These are phyloP conservation scores for Letharia lupina DNA, from an alignment of 495 filamentous ascomycete species.

Conservation along the genomic window DNA sequence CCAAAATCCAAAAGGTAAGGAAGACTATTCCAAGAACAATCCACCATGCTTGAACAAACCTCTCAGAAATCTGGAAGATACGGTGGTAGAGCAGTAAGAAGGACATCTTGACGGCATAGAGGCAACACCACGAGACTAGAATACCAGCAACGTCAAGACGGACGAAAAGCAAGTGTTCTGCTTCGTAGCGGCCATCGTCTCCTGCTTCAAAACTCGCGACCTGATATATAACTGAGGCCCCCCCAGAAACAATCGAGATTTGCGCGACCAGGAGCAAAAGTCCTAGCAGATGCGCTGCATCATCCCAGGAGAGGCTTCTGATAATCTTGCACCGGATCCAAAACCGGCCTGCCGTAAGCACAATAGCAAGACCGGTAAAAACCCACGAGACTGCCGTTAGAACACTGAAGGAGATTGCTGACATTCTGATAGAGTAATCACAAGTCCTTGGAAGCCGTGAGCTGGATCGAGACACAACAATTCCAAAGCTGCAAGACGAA, in stretches of 20 bases:
- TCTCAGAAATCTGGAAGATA: background rate
- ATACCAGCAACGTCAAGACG: background rate
- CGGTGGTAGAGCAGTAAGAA: slow-evolving; percentile 3
- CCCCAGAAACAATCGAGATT: slow-evolving; percentile 1
- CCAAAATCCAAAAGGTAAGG: background rate
- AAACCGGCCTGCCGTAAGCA: slow-evolving; percentile 2
- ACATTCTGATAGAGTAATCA: background rate
- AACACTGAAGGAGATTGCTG: background rate
- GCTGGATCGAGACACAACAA: background rate
- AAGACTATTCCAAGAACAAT: slow-evolving; percentile 1
- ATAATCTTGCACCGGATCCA: slow-evolving; percentile 4
- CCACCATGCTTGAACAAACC: slow-evolving; percentile 3
- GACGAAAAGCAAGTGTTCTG: background rate
- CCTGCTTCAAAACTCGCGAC: too few species aligned
- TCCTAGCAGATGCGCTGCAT: slow-evolving; percentile 3
- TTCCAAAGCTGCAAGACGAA: background rate
- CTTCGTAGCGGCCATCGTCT: background rate
- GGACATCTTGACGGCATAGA: slow-evolving; percentile 6
- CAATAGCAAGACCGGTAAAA: background rate
- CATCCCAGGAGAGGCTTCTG: slow-evolving; percentile 4
- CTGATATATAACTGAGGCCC: background rate
- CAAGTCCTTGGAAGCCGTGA: background rate
- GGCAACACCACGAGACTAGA: slow-evolving; percentile 4
- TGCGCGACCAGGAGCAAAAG: slow-evolving; percentile 3
- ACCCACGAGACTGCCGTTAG: background rate